Base-by-base conservation (phyloP, 306 rosid species). In the Vigna reflexopilosa region DNA sequence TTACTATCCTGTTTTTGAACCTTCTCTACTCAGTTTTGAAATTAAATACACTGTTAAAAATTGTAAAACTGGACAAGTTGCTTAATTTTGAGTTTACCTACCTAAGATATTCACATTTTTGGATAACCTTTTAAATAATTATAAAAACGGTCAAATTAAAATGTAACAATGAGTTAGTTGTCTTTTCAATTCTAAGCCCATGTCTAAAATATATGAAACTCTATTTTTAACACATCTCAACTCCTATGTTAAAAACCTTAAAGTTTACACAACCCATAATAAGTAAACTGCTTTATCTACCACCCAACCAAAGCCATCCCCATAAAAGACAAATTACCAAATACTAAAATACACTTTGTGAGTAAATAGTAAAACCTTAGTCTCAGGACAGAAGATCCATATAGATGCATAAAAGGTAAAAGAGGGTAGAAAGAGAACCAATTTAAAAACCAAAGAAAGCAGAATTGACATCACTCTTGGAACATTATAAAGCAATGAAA, bases 361-460 rank as follows among this genome's bases (percentile, higher is more conserved):
- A 24, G 50, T 13, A 42, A 16, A 5, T 42, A 42, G 7, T 17
- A 17, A 4, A 7, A 42, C 17, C 30, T 10, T 14, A 13, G 1
- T 28, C 52, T 42, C 9, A 15, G 26, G 16, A 2, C 1, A 34
- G 9, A 74, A 51, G 38, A 51, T 9, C 24, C 5, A 4, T 20
- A 30, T 6, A 30, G 5, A 49, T 45, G 16, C 34, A 71, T 66
- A 56, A 74, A 75, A 22, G 26, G 70, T 42, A 36, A 59, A 67
- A 12, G 15, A 16, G 6, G 7, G 47, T 13, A 50, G 50, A 32
- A 64, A 57, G 55, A 64, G 70, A 50, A 68, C 4, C 3, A 32
- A 34, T n/a, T 57, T 40, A 67, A 47, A 77, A 72, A 40, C 55
- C 30, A 56, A 78, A 74, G 70, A 71, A 76, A 82, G 8, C 55